These are phyloP conservation scores for Paramecium bursaria DNA, from an alignment of 73 alveolate genomes.

Conservation along the genomic window DNA sequence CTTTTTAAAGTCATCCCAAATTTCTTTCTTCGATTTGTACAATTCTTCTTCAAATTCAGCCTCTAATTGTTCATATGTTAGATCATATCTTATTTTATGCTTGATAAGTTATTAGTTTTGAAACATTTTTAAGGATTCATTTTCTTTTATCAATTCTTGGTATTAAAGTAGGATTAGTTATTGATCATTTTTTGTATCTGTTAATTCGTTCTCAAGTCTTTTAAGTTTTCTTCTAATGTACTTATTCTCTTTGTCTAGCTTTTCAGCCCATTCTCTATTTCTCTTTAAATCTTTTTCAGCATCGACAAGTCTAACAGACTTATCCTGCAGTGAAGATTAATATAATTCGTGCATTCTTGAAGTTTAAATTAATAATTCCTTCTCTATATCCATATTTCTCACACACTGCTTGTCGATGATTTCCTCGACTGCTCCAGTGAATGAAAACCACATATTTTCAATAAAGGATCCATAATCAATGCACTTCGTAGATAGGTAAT, in stretches of 20 bases:
- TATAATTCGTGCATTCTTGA: constrained; percentile 29
- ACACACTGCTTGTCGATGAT: constrained; percentile 6
- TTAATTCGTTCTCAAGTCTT: not conserved
- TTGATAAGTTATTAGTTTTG: too few relatives aligned
- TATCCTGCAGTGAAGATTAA: constrained; percentile 10
- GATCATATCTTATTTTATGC: not conserved
- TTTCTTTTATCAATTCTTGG: constrained; percentile 13
- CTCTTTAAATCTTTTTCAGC: constrained; percentile 46
- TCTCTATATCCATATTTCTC: constrained; percentile 27
- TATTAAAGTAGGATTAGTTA: constrained; percentile 5
- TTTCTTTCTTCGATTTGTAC: constrained; percentile 33
- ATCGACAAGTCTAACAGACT: not conserved
- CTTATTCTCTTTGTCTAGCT: constrained; percentile 37
- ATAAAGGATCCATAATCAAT: constrained; percentile 3
- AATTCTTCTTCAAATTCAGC: constrained; percentile 49
- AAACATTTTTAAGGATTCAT: constrained; percentile 30
- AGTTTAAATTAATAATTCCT: constrained; percentile 14
- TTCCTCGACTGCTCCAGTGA: constrained; percentile 38
- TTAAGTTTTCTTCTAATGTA: constrained; percentile 13
- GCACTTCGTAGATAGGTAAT: constrained; percentile 29
- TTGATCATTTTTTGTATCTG: not conserved
- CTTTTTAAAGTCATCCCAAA: constrained; percentile 39
- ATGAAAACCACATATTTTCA: constrained; percentile 42
- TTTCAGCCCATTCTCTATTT: constrained; percentile 32
- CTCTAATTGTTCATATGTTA: not conserved